Percentiles rank a stretch among this genome's conserved stretches.
These are phyloP conservation scores for Monosporascus sp. DNA, from an alignment of 2,329 filamentous ascomycete genomes.

Conservation along the genomic window DNA sequence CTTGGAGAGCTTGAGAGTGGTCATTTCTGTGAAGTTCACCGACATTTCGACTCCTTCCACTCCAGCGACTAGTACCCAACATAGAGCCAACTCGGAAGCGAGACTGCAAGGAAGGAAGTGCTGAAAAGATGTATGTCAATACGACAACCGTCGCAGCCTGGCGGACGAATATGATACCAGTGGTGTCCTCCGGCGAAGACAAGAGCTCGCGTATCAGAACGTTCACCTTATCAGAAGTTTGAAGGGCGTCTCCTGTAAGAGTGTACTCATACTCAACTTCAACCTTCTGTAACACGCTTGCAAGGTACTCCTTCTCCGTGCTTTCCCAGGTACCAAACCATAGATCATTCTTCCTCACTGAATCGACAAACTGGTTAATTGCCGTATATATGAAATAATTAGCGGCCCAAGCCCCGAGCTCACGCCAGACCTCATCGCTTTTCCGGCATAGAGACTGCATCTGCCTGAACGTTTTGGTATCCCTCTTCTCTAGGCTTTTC, in stretches of 20 bases:
- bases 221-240: conserved; percentile 53
- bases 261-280: conserved; percentile 9
- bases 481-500: conserved; percentile 34
- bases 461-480: conserved; percentile 50
- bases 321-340: conserved; percentile 37
- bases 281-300: conserved; percentile 37
- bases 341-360: conserved; percentile 16
- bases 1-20: conserved; percentile 34
- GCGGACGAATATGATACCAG: conserved; percentile 64
- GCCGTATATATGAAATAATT: conserved; percentile 58
- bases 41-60: conserved; percentile 34
- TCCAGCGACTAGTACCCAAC: conserved; percentile 45
- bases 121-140: conserved; percentile 51
- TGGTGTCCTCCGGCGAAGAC: conserved; percentile 33
- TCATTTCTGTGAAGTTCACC: conserved; percentile 24
- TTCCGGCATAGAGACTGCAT: conserved; percentile 50
- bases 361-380: conserved; percentile 30
- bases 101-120: conserved; percentile 41
- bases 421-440: conserved; percentile 42
- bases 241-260: conserved; percentile 12
- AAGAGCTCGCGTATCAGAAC: conserved; percentile 49
- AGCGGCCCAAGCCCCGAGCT: conserved; percentile 64
- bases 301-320: conserved; percentile 53
- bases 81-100: conserved; percentile 49
- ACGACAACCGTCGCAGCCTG: conserved; percentile 58